Percentiles rank a stretch among this genome's conserved stretches.
Evolutionary conservation across 805 yeast species (phyloP).

Genomic region (Teunomyces pallodes): DNA sequence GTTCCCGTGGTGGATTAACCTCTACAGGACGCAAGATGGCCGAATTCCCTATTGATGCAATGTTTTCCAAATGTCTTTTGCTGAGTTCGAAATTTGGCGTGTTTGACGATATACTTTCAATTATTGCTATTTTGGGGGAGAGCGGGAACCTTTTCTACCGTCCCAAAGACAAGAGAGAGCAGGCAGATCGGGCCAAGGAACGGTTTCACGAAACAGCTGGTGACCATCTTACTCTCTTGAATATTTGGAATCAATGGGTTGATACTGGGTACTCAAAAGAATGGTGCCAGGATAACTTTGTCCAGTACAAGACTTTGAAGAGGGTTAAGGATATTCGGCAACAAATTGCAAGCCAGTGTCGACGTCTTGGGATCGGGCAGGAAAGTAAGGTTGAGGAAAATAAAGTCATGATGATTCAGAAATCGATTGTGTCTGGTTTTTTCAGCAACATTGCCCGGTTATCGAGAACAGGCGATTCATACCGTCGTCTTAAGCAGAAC

Average conservation of each 20-base stretch:
- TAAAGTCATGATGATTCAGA: slow-evolving; percentile 37
- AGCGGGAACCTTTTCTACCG: slow-evolving; percentile 67
- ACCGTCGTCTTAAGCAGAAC: slow-evolving; percentile 61
- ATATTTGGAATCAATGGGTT: slow-evolving; percentile 76
- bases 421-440: slow-evolving; percentile 63
- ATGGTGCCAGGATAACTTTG: slow-evolving; percentile 84
- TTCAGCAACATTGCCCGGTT: slow-evolving; percentile 65
- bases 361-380: slow-evolving; percentile 44
- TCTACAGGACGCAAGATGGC: slow-evolving; percentile 81
- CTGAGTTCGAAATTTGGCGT: slow-evolving; percentile 61
- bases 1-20: slow-evolving; percentile 75
- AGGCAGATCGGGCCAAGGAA: slow-evolving; percentile 63
- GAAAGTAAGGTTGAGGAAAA: slow-evolving; percentile 23
- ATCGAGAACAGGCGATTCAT: slow-evolving; percentile 63
- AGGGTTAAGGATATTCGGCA: slow-evolving; percentile 68
- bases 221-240: slow-evolving; percentile 75
- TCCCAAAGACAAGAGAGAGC: slow-evolving; percentile 63
- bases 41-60: slow-evolving; percentile 89
- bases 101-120: slow-evolving; percentile 63
- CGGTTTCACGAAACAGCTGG: slow-evolving; percentile 58
- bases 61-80: slow-evolving; percentile 73
- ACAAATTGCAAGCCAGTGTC: slow-evolving; percentile 65
- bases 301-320: slow-evolving; percentile 71
- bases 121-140: slow-evolving; percentile 82
- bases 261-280: slow-evolving; percentile 61